Evolutionary conservation across 345 rosid genomes (phyloP).

Genomic region (Eucalyptus regnans): DNA sequence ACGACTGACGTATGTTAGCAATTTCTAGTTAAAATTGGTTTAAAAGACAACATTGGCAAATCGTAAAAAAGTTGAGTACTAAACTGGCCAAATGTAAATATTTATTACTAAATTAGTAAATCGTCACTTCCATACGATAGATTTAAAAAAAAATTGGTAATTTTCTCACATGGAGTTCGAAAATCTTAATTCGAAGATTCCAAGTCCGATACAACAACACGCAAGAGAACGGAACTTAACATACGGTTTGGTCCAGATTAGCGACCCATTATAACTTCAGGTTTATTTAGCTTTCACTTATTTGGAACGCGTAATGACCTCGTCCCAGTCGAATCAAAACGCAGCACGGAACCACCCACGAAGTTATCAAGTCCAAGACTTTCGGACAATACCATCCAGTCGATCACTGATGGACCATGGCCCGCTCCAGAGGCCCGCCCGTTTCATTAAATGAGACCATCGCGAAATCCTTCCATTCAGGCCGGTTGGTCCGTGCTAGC

Average conservation of each 20-base stretch:
- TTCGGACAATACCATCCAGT: not conserved
- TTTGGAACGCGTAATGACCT: not conserved
- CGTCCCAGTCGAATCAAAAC: not conserved
- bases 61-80: accelerated
- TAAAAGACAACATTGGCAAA: not conserved
- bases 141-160: too few relatives aligned
- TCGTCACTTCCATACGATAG: not conserved
- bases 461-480: not conserved
- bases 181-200: not conserved
- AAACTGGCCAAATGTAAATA: not conserved
- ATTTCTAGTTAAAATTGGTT: not conserved
- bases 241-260: not conserved
- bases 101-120: too few relatives aligned
- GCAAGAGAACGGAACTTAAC: not conserved
- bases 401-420: not conserved
- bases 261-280: not conserved
- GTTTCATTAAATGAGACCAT: not conserved
- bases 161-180: not conserved
- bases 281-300: not conserved
- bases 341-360: not conserved
- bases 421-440: not conserved
- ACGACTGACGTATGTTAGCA: accelerated
- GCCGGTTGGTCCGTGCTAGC: not conserved
- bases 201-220: not conserved
- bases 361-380: not conserved